These are phyloP conservation scores for Thielaviopsis euricoi DNA, from an alignment of 2,329 filamentous ascomycete genomes.

Conservation along the genomic window DNA sequence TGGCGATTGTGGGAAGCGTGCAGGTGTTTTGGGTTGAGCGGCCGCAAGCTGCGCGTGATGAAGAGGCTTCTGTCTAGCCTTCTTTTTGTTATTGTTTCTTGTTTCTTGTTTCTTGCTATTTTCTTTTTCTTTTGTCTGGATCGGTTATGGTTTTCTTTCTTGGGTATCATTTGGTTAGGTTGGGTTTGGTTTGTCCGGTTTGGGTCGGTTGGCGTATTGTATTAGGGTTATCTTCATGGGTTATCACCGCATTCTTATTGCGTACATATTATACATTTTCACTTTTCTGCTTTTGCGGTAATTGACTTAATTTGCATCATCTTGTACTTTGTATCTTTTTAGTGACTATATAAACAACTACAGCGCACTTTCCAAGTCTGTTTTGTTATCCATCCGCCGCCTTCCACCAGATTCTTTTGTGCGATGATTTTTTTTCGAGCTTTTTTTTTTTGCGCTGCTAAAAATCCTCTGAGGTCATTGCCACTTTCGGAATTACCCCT, in stretches of 20 bases:
- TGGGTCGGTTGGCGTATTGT: too few relatives aligned
- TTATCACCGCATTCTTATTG: too few relatives aligned
- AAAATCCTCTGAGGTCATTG: not conserved
- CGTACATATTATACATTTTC: too few relatives aligned
- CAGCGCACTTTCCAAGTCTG: not conserved
- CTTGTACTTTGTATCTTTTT: not conserved
- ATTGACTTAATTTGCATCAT: not conserved
- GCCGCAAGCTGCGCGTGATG: slow-evolving; percentile 16
- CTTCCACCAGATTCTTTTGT: slow-evolving; percentile 1
- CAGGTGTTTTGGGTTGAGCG: slow-evolving; percentile 41
- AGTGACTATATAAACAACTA: not conserved
- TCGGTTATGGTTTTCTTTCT: too few relatives aligned
- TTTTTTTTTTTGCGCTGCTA: not conserved
- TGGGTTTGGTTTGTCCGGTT: too few relatives aligned
- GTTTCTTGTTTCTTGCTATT: too few relatives aligned
- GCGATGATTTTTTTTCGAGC: too few relatives aligned
- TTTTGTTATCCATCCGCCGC: not conserved
- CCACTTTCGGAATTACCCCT: slow-evolving; percentile 5
- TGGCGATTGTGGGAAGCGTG: slow-evolving; percentile 38
- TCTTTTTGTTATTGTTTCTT: too few relatives aligned
- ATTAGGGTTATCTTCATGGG: too few relatives aligned
- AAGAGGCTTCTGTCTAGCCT: slow-evolving; percentile 11
- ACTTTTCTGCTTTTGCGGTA: too few relatives aligned
- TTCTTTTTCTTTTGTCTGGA: too few relatives aligned
- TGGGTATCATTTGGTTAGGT: too few relatives aligned